Percentiles rank a stretch among this genome's conserved stretches.
phyloP scores from a whole-genome alignment of 2,329 filamentous ascomycete genomes.

The Paracoccidioides brasiliensis region DNA sequence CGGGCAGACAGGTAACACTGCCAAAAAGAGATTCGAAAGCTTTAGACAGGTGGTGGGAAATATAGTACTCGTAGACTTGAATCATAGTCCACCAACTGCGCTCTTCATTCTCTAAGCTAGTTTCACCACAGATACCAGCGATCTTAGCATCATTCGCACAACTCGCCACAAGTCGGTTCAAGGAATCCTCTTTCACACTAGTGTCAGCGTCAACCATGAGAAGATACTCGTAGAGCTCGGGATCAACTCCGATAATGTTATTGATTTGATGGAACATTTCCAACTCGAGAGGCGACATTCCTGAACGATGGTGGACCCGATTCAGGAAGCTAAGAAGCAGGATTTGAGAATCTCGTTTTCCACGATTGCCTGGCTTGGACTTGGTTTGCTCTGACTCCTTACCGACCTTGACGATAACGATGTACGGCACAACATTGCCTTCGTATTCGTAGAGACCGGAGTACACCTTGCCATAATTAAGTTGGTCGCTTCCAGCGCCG shows the following conservation, averaged over 20 bases:
- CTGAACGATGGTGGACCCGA: conserved; percentile 81
- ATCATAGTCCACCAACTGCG: conserved; percentile 99
- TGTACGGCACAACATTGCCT: conserved; percentile 91
- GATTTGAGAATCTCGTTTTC: conserved; percentile 96
- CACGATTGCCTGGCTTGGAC: conserved; percentile 90
- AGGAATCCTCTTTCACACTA: conserved; percentile 76
- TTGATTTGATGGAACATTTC: conserved; percentile 99
- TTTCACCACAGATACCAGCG: conserved; percentile 94
- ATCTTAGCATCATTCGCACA: conserved; percentile 93
- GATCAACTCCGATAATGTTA: conserved; percentile 96
- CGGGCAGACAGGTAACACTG: conserved; percentile 95
- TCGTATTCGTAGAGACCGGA: conserved; percentile 95
- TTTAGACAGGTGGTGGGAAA: conserved; percentile 92
- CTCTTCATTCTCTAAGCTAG: conserved; percentile 88
- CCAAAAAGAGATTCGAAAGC: conserved; percentile 96
- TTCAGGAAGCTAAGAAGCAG: conserved; percentile 95
- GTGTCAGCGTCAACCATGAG: conserved; percentile 98
- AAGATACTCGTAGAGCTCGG: conserved; percentile 91
- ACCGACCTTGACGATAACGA: conserved; percentile 92
- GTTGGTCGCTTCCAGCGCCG: conserved; percentile 74
- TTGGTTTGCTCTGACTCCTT: conserved; percentile 89
- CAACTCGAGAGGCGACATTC: conserved; percentile 91
- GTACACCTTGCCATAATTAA: conserved; percentile 98
- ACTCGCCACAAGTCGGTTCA: conserved; percentile 82
- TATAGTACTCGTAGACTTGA: conserved; percentile 99